phyloP scores from a whole-genome alignment of 2,329 filamentous ascomycete genomes.

The Penicillium polonicum region DNA sequence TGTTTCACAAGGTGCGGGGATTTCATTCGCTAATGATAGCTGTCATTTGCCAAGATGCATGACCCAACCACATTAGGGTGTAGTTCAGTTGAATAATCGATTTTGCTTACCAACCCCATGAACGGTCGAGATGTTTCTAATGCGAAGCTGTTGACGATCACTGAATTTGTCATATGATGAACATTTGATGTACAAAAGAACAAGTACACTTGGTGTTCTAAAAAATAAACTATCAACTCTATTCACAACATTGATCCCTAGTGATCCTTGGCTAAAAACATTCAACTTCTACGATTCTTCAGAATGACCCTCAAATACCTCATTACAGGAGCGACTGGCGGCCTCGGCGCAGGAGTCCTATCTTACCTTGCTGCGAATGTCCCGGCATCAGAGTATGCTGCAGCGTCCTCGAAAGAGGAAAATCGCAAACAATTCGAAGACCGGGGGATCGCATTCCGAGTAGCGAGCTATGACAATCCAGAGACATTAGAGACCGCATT shows the following conservation, averaged over 20 bases:
- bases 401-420: conserved; percentile 50
- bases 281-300: not conserved
- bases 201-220: not conserved
- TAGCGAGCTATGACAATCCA: conserved; percentile 53
- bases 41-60: not conserved
- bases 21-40: too few species aligned
- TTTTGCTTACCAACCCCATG: not conserved
- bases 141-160: not conserved
- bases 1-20: too few species aligned
- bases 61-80: not conserved
- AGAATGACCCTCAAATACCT: conserved; percentile 39
- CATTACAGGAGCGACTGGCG: conserved; percentile 40
- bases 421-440: conserved; percentile 40
- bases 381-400: conserved; percentile 48
- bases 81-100: not conserved
- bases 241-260: not conserved
- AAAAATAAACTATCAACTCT: not conserved
- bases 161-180: not conserved
- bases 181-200: not conserved
- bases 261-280: not conserved
- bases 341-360: conserved; percentile 37
- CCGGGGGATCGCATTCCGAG: conserved; percentile 50
- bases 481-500: conserved; percentile 51
- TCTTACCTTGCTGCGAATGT: conserved; percentile 36
- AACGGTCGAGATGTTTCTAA: not conserved